Percentiles rank a stretch among this genome's conserved stretches.
Conservation (phyloP, 768 basidiomycete genomes). For the Boletus insuetus region DNA sequence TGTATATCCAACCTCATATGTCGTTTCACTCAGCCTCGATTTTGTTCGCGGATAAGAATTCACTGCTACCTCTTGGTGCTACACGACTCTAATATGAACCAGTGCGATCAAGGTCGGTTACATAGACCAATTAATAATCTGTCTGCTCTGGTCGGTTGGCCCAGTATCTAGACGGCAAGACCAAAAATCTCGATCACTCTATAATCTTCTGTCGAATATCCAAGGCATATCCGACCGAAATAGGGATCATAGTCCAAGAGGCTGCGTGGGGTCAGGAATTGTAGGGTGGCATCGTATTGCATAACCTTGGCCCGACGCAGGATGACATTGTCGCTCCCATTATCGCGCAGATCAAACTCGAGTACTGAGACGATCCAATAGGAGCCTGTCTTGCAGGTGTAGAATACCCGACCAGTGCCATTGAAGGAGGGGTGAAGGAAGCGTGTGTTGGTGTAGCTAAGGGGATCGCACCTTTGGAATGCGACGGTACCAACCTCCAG, state of each 20-base stretch:
- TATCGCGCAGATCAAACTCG: conserved; percentile 10
- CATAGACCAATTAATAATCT: too few species aligned
- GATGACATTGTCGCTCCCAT: neutral
- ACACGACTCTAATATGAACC: too few species aligned
- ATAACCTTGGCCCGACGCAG: neutral
- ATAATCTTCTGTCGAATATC: neutral
- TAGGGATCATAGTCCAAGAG: conserved; percentile 22
- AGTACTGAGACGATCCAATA: conserved; percentile 1
- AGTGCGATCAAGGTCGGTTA: too few species aligned
- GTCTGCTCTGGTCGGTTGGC: too few species aligned
- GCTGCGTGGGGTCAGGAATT: neutral
- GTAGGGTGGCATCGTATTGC: conserved; percentile 4
- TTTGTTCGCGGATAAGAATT: too few species aligned
- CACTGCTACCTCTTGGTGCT: too few species aligned
- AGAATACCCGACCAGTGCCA: conserved; percentile 13
- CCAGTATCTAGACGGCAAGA: conserved; percentile 1
- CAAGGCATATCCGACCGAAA: conserved; percentile 14
- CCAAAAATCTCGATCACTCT: conserved; percentile 14
- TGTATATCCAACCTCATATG: too few species aligned
- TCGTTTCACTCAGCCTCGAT: too few species aligned
- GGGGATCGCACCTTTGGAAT: neutral
- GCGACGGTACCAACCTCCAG: conserved; percentile 6
- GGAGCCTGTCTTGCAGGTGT: neutral
- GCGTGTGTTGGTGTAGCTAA: too few species aligned
- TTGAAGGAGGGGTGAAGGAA: conserved; percentile 9